Conservation (phyloP, 2,329 filamentous ascomycete genomes). For the Colletotrichum cuscutae region DNA sequence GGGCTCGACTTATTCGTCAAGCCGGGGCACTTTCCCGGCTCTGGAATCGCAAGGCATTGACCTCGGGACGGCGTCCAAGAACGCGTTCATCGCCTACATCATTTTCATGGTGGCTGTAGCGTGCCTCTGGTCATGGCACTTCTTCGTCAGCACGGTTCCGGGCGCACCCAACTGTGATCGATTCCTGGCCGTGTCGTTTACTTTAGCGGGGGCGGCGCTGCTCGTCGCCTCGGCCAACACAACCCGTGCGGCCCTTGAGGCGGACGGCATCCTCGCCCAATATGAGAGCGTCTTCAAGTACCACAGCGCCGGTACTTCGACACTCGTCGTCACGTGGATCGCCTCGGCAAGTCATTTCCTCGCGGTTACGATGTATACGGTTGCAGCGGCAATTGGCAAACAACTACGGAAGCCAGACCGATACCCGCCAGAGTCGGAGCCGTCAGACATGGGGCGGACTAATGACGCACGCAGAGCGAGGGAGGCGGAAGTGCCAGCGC, state of each 20-base stretch:
- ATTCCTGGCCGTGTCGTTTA: not conserved
- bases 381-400: slow-evolving; percentile 1
- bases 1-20: not conserved
- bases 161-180: not conserved
- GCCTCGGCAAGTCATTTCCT: slow-evolving; percentile 12
- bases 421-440: slow-evolving; percentile 13
- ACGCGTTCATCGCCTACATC: slow-evolving; percentile 9
- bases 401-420: slow-evolving; percentile 12
- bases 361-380: not conserved
- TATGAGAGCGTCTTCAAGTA: slow-evolving; percentile 5
- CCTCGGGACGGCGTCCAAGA: not conserved
- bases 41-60: not conserved
- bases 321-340: slow-evolving; percentile 12
- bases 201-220: slow-evolving; percentile 9
- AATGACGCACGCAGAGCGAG: not conserved
- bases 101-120: slow-evolving; percentile 3
- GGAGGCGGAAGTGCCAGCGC: not conserved
- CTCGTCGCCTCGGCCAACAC: slow-evolving; percentile 4
- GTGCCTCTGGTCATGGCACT: slow-evolving; percentile 12
- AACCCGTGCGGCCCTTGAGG: slow-evolving; percentile 1
- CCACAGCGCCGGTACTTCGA: slow-evolving; percentile 2
- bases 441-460: not conserved
- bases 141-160: not conserved
- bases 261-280: not conserved
- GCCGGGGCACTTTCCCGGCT: not conserved